These are phyloP conservation scores for Oenanthe sinensis DNA, from an alignment of 129 eudicot genomes.

Conservation along the genomic window DNA sequence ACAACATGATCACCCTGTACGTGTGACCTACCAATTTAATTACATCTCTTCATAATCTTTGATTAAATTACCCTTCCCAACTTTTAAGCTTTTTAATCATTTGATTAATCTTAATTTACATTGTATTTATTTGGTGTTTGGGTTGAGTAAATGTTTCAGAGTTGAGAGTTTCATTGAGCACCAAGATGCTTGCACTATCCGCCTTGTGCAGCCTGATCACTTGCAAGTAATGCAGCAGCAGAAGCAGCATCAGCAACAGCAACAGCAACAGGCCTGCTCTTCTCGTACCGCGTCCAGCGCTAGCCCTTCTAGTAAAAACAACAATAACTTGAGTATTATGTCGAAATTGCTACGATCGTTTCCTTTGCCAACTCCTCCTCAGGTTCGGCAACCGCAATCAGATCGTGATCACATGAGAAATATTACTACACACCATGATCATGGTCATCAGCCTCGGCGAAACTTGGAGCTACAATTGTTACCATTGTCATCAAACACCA, in stretches of 20 bases:
- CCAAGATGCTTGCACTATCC: slow-evolving; percentile 74
- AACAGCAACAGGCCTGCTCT: slow-evolving; percentile 28
- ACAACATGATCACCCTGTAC: not conserved
- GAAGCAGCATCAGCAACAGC: slow-evolving; percentile 3
- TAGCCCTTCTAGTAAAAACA: slow-evolving; percentile 43
- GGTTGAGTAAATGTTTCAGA: slow-evolving; percentile 23
- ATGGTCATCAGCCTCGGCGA: not conserved
- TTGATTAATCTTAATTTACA: not conserved
- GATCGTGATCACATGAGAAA: not conserved
- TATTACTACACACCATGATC: not conserved
- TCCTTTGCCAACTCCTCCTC: slow-evolving; percentile 12
- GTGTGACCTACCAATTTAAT: not conserved
- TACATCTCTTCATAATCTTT: not conserved
- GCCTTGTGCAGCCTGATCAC: slow-evolving; percentile 42
- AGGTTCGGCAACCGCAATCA: not conserved
- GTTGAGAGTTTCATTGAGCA: slow-evolving; percentile 94
- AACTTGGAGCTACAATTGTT: slow-evolving; percentile 46
- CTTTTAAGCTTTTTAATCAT: not conserved
- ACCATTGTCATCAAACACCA: not conserved
- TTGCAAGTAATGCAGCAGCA: not conserved
- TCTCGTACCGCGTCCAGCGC: slow-evolving; percentile 51
- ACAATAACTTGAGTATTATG: slow-evolving; percentile 17
- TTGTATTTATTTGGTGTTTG: slow-evolving; percentile 9
- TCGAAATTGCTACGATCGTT: slow-evolving; percentile 8
- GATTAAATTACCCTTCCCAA: not conserved